Base-by-base conservation (phyloP, 345 rosid genomes). In the Microcos paniculata region DNA sequence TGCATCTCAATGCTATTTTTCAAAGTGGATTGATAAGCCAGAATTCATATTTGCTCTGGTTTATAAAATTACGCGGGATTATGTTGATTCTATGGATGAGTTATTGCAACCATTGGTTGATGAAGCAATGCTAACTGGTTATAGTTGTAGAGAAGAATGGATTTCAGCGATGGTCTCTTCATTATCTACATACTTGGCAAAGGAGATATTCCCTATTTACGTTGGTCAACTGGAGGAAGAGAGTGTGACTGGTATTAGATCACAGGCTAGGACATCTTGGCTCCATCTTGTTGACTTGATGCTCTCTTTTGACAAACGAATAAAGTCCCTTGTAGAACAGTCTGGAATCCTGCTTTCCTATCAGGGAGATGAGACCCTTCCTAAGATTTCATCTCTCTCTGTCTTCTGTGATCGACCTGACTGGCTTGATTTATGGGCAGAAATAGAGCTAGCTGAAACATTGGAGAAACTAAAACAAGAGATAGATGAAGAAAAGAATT, bases 101-200 rank as follows among this genome's bases (percentile, higher is more conserved):
- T 76, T 96, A 70, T 88, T 93, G 82, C 99, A 96, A 83, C 99
- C 99, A 13, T 86, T 96, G 43, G 94, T 93, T 77, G 99, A 96
- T 75, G 87, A 93, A 85, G 94, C 97, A 73, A 88, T 88, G 86
- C 84, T 96, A 40, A 84, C 82, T 53, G 97, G 98, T 5, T 96
- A 93, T 85, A 92, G 99, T 84, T 96, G 99, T 84, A 80, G 95
- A 75, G 99, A 96, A 80, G 97, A 96, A 79, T 93, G 98, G 99
- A 82, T 93, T 77, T 86, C 95, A 4, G 92, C 94, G n/a, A 96
- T 96, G 97, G 96, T 90, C n/a, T 81, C 87, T 75, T 85, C 96
- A 56, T 74, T 92, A 70, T 84, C 83, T 7, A 86, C 89, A 16
- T 91, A 96, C 85, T 84, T 93, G 85, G 93, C 88, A 4, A 92